Evolutionary conservation across 148 eudicot species (phyloP).

Genomic region (Talinum fruticosum): DNA sequence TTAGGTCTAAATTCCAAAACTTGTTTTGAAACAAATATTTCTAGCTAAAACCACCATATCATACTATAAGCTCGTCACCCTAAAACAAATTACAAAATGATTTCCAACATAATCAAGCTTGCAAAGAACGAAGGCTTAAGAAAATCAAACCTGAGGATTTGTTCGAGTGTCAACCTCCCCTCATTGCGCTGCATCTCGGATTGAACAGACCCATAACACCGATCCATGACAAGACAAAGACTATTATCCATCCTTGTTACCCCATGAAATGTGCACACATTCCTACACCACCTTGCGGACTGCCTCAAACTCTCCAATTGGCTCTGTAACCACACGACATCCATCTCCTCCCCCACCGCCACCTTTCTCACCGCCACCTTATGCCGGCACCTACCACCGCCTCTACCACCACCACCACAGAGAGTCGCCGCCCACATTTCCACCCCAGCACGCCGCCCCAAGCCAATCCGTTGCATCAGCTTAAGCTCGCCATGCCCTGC

Average conservation of each 20-base stretch:
- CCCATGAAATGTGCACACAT: conserved; percentile 87
- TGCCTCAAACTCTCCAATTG: conserved; percentile 74
- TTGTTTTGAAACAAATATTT: too few species aligned
- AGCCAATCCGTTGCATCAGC: conserved; percentile 59
- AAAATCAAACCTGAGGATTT: conserved; percentile 72
- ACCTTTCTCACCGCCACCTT: conserved; percentile 84
- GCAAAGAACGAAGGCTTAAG: not conserved
- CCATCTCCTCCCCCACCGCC: conserved; percentile 56
- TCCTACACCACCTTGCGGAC: conserved; percentile 87
- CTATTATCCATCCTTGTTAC: conserved; percentile 43
- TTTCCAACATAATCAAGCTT: not conserved
- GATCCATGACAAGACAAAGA: conserved; percentile 69
- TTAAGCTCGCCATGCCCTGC: conserved; percentile 58
- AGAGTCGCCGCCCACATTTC: conserved; percentile 73
- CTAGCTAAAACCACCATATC: too few species aligned
- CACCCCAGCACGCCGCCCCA: conserved; percentile 54
- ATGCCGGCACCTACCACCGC: conserved; percentile 50
- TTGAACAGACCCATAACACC: conserved; percentile 71
- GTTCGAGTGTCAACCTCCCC: conserved; percentile 90
- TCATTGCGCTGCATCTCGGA: conserved; percentile 83
- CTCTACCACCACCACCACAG: too few species aligned
- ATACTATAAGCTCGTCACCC: too few species aligned
- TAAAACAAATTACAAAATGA: too few species aligned
- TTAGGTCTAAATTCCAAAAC: too few species aligned
- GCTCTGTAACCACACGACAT: conserved; percentile 66